Base-by-base conservation (phyloP, 2,329 filamentous ascomycete genomes). In the Xylaria sp. region DNA sequence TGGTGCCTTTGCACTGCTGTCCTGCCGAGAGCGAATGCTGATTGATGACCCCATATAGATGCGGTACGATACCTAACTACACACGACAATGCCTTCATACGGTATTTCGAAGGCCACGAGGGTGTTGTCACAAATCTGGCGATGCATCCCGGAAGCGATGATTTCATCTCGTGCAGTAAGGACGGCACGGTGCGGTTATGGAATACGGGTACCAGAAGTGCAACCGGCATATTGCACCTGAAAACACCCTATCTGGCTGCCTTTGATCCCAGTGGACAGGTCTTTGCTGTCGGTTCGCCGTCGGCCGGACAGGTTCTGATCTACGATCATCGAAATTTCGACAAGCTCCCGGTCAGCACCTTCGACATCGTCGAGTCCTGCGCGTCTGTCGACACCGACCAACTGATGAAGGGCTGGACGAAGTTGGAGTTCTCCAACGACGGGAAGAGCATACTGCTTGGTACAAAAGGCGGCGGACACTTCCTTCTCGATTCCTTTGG, bases 381-480 rank as follows among this genome's bases (percentile, higher is more conserved):
- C 55, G 78, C 82, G 76, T 68, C 82, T 76, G 75, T 84, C 60
- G 83, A 88, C 71, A 80, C 85, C 6, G 87, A 90, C 57, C 89
- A 92, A 61, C 81, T 86, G 1, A 83, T 88, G 69, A 86, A 86
- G 62, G 91, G 91, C 12, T 99, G 96, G 96, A 96, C 93, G 1
- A 94, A 92, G 74, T 86, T 99, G 51, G 94, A 97, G 76, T 98
- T 99, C 79, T 96, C 93, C 67, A 99, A 99, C 76, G 96, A 99
- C 76, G 96, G 96, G 20, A 97, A 97, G 77, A 89, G 89, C 69
- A 82, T 99, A 57, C 86, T 99, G 5, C 80, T 99, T 20, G 93
- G 92, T 15, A 98, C 95, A 1, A 93, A 91, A 58, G 93, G 92
- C 7, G 87, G 87, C 61, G 94, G 94, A 0, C 96, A 99, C 80